Base-by-base conservation (phyloP, 2,329 filamentous ascomycete genomes). In the Helotiales sp. region DNA sequence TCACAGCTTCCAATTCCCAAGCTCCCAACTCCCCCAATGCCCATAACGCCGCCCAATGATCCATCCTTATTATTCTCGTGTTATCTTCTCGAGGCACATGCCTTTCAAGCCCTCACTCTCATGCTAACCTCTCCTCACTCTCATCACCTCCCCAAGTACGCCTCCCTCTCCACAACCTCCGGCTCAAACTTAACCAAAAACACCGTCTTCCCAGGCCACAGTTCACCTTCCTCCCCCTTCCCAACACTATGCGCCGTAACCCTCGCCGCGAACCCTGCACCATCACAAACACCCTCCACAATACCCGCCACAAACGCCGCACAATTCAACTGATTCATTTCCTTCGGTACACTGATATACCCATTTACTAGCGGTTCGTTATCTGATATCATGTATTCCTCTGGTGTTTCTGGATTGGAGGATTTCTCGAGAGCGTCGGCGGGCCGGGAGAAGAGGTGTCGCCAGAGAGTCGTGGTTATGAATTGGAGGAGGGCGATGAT, bases 311-410 rank as follows among this genome's bases (percentile, higher is more conserved):
- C 92, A 71, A 90, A 99, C 9, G 95, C 95, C 17, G 93, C 95
- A 75, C 93, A 97, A 74, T 97, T 98, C 70, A 99, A 81, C 82
- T 95, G 90, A 75, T 84, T 92, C 90, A 99, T 96, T 76, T 99
- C 95, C 70, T 89, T 89, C 15, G 95, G 95, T 53, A 98, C 89
- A 68, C 87, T 91, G 71, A 99, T 89, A 77, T 95, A 98, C 62
- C 89, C 88, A 75, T 97, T 98, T 36, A 98, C 93, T 51, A 98
- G 81, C 22, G 95, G 95, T 73, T 98, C 95, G 76, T 99, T 98
- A 77, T 99, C 95, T 68, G 93, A 91, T 68, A 99, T 95, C 93
- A 99, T 98, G 80, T 98, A 99, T 78, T 98, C 93, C 67, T 95
- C 91, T 8, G 91, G 88, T 52, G 92, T 93, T 53, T 87, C 84